Base-by-base conservation (phyloP, 306 rosid species). In the Gillenia trifoliata region DNA sequence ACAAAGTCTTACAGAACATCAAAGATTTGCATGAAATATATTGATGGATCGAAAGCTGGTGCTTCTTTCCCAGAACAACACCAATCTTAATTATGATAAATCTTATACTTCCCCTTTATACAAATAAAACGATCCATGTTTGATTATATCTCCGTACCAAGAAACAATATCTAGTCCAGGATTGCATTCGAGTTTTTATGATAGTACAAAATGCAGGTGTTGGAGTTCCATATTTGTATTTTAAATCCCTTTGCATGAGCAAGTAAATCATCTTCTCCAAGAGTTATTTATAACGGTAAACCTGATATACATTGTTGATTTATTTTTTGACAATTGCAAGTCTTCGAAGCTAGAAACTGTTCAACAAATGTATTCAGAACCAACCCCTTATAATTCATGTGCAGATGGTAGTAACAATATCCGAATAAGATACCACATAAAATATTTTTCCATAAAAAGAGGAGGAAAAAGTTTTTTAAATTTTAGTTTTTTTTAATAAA, bases 21-120 rank as follows among this genome's bases (percentile, higher is more conserved):
- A 67, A 89, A 89, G 82, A 88, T 82, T 81, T 80, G 84, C 83
- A 87, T 86, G 72, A 83, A 86, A 81, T 36, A 54, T 54, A n/a
- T 55, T 71, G 70, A 82, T 78, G 74, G 72, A 36, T 36, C 40
- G 10, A 85, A 88, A 83, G 71, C 38, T 84, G 75, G 83, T 86
- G 86, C 86, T 77, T 76, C 82, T 64, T 79, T 78, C 70, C 79
- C 40, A 70, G 61, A 81, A 81, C 83, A 65, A 81, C 65, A 67
- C 75, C 61, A 38, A 38, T 72, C 76, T 57, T 40, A 45, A 15
- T 15, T n/a, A n/a, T n/a, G n/a, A 17, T 57, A 22, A 71, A 23
- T 63, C 28, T 20, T 16, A 15, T 25, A 47, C 74, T 25, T 0
- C 31, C 12, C 33, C 26, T 64, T 61, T 63, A 60, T 40, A 68